Evolutionary conservation across 2,329 filamentous ascomycete genomes (phyloP).

Genomic region (Aspergillus chevalieri): DNA sequence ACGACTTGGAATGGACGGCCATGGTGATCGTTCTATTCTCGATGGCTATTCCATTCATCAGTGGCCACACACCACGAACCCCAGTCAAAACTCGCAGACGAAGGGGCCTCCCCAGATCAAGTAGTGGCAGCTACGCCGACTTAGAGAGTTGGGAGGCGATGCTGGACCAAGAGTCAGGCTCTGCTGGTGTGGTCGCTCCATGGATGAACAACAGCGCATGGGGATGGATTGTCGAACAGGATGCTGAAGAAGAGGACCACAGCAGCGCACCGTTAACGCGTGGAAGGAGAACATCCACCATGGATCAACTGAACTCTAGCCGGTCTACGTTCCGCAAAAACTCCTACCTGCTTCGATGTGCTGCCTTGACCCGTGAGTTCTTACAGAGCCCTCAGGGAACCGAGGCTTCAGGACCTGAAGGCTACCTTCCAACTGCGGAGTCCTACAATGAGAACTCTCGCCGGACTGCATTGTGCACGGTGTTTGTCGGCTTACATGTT

Average conservation of each 20-base stretch:
- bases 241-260: constrained; percentile 28
- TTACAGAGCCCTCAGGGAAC: constrained; percentile 55
- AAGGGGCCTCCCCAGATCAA: constrained; percentile 42
- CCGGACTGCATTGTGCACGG: constrained; percentile 59
- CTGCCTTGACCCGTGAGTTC: constrained; percentile 60
- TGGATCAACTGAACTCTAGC: constrained; percentile 16
- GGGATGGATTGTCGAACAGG: constrained; percentile 64
- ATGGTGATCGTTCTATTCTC: constrained; percentile 59
- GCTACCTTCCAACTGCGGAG: constrained; percentile 60
- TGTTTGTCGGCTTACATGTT: constrained; percentile 72
- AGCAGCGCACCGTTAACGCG: constrained; percentile 3
- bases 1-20: constrained; percentile 63
- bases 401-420: constrained; percentile 47
- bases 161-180: constrained; percentile 41
- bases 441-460: constrained; percentile 51
- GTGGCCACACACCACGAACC: constrained; percentile 23
- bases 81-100: constrained; percentile 36
- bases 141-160: constrained; percentile 45
- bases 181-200: constrained; percentile 33
- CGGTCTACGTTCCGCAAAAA: constrained; percentile 32
- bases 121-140: constrained; percentile 43
- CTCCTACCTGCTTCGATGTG: constrained; percentile 41
- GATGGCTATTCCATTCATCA: constrained; percentile 56
- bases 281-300: constrained; percentile 13
- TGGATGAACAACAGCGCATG: constrained; percentile 58